Evolutionary conservation across 2,329 filamentous ascomycete species (phyloP), one percentile per base, ranked within the genome.

Genomic region (Penicillium decumbens): DNA sequence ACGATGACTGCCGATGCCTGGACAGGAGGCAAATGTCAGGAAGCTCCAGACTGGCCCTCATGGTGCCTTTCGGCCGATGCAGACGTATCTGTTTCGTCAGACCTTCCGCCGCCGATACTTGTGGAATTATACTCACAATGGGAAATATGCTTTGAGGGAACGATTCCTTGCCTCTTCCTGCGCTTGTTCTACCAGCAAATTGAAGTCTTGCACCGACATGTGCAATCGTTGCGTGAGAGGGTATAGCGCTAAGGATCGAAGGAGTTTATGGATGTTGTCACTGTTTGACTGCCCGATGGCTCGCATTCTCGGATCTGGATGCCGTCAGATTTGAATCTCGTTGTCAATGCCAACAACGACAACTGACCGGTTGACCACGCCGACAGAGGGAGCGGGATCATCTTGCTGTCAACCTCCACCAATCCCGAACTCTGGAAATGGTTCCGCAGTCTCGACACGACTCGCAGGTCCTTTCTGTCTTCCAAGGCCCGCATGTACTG

Each of bases 341-440:
- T 18, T 2, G 13, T 15, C 12, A 18, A 10, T n/a, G 5, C 32
- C 6, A 18, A 12, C 23, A 40, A 13, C 37, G 30, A 32, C 12
- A 24, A 43, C 77, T 60, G 73, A 89, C 87, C 79, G 55, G 66
- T 80, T 18, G 84, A 76, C 87, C 87, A 90, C 27, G 74, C 81
- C 64, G 83, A 87, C 67, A 88, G 80, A 13, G 84, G 86, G 43
- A 89, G 67, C 43, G 77, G 81, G 51, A 89, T 77, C 71, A 88
- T 78, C 43, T 74, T 77, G 7, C 77, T 76, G 61, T 88, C 84
- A 35, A 89, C 77, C 32, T 88, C 82, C 5, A 79, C 79, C 62
- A 90, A 84, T 0, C 87, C 87, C 6, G 82, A 81, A 40, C 73
- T 74, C 39, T 71, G 72, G 72, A 87, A 78, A 71, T 81, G 77